Base-by-base conservation (phyloP, 768 basidiomycete species). In the Mycena chlorophos region DNA sequence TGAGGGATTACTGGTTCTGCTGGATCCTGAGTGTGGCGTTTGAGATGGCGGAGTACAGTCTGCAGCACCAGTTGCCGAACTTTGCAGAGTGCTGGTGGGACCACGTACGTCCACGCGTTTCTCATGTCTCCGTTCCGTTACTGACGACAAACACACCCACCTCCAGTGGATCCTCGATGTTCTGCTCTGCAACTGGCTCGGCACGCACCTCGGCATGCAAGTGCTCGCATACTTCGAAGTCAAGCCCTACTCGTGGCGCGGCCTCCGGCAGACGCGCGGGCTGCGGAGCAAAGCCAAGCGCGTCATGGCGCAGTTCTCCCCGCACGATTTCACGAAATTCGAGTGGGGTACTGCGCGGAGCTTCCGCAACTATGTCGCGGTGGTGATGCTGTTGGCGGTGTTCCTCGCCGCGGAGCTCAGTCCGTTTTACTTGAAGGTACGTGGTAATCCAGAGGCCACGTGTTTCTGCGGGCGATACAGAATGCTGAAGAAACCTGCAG, bases 1-100 rank as follows among this genome's bases (percentile, higher is more conserved):
- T 94, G 65, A 83, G 92, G 22, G 92, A 94, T 65, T 94, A 94
- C 65, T 94, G 91, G 91, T 94, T 93, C 66, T 94, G 92, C 65
- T 94, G 92, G 91, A 93, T 93, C 63, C 71, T 94, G 56, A 91
- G 89, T 68, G 80, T 94, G 51, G 89, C 90, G 20, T 94, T 94
- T 62, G 91, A 94, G 68, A 78, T 94, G 28, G 91, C 91, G 19
- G 91, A 94, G 69, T 94, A 94, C 72, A 90, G 88, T 53, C 70
- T 94, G 14, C 87, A 91, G 66, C 91, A 94, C 69, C 91, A 94
- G 66, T 71, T 94, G n/a, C 76, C 91, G 22, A 94, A 94, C 68
- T 93, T 94, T 67, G 86, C 82, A 47, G 91, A 94, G 89, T 93
- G 91, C 65, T 93, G 91, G 91, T 94, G 91, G 91, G 91, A 93